Percentiles rank a stretch among this genome's conserved stretches.
Evolutionary conservation across 805 yeast species (phyloP).

Genomic region (Komagataella phaffii): DNA sequence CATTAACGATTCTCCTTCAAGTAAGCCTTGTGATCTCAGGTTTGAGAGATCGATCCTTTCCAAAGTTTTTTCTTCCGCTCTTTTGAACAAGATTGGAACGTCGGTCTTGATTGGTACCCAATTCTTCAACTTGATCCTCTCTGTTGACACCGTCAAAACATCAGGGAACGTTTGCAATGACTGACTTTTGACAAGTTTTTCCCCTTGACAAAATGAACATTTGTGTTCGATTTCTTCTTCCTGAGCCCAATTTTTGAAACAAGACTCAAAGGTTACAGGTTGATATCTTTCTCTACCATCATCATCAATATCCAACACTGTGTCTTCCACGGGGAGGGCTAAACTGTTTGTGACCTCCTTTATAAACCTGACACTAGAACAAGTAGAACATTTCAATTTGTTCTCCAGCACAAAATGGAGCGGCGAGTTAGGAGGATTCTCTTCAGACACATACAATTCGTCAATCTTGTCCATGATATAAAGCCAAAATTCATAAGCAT

Average conservation of each 20-base stretch:
- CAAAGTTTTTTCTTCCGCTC: constrained; percentile 8
- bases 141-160: constrained; percentile 57
- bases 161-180: constrained; percentile 56
- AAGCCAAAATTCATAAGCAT: constrained; percentile 80
- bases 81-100: constrained; percentile 49
- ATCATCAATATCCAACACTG: constrained; percentile 21
- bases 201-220: constrained; percentile 41
- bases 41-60: constrained; percentile 25
- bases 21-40: constrained; percentile 23
- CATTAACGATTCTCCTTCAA: constrained; percentile 23
- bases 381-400: constrained; percentile 42
- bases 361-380: constrained; percentile 47
- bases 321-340: constrained; percentile 41
- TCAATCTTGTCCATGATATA: constrained; percentile 57
- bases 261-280: constrained; percentile 32
- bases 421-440: constrained; percentile 30
- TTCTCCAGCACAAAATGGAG: constrained; percentile 57
- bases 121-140: constrained; percentile 70
- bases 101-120: constrained; percentile 84
- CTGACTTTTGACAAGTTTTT: constrained; percentile 22
- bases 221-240: constrained; percentile 48
- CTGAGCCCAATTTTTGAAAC: constrained; percentile 29
- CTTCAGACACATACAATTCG: constrained; percentile 21
- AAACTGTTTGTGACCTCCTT: constrained; percentile 48
- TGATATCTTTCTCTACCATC: constrained; percentile 34